Base-by-base conservation (phyloP, 2,329 filamentous ascomycete genomes). In the Talaromyces sp. region DNA sequence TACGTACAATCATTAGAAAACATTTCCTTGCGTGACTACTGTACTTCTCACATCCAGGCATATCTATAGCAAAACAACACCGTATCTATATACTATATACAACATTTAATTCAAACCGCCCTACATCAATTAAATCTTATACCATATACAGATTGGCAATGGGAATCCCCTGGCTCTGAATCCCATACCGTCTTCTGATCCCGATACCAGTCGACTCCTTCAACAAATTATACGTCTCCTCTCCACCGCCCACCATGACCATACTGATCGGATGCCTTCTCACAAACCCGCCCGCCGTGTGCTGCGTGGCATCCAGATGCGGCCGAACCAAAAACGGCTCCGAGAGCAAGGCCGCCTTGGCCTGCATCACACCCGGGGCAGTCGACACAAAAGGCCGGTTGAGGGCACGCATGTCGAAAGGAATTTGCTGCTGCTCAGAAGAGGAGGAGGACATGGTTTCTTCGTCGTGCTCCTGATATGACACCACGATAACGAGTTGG, bases 401-500 rank as follows among this genome's bases (percentile, higher is more conserved):
- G 35, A 54, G 55, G 53, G 10, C 11, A 19, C 43, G 43, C 4
- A 35, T 41, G 13, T 51, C 4, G 24, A n/a, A 51, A 27, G 19
- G 11, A 51, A 50, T 7, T 43, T 56, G 27, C n/a, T n/a, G n/a
- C n/a, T n/a, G n/a, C 14, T 21, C 27, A 21, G 35, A 67, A 5
- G 5, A 14, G 13, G 9, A 9, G 9, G 11, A 2, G 8, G 19
- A 35, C 9, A 68, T 70, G 17, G 78, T 72, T 19, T 84, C 82
- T 3, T 86, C 83, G 58, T 61, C 59, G 10, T 61, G 51, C 29
- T 61, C 59, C 6, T 43, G 55, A 55, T 84, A 84, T 17, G 82
- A 87, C 4, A 97, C 84, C 0, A 97, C 77, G 50, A 98, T 78
- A 29, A 98, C 91, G 3, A 98, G 82, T 72, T 96, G 90, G 19